These are phyloP conservation scores for Porogramme epimiltina DNA, from an alignment of 1,284 basidiomycete species.

Conservation along the genomic window DNA sequence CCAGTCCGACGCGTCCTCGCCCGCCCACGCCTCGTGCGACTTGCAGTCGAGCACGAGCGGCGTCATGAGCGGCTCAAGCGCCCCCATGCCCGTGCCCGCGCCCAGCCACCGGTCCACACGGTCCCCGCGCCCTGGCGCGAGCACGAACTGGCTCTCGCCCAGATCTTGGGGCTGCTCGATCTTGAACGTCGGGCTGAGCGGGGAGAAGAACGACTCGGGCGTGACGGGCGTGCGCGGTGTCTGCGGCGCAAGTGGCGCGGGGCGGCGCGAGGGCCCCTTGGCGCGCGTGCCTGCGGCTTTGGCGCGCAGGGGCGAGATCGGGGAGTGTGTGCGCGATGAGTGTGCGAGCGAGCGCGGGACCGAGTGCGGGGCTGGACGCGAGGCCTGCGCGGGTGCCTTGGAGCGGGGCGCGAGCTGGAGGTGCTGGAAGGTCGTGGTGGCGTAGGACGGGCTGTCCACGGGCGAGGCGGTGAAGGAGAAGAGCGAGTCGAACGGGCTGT, in stretches of 20 bases:
- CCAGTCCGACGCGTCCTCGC: conserved; percentile 15
- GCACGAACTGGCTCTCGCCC: not conserved
- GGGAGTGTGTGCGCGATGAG: not conserved
- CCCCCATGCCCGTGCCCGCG: conserved; percentile 8
- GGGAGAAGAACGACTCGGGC: conserved; percentile 10
- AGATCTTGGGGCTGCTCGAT: not conserved
- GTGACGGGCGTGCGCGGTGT: not conserved
- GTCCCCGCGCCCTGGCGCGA: conserved; percentile 8
- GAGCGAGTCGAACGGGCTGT: conserved; percentile 38
- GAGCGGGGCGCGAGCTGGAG: conserved; percentile 1
- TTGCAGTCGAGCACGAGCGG: conserved; percentile 17
- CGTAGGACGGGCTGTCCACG: conserved; percentile 27
- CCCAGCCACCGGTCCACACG: conserved; percentile 20
- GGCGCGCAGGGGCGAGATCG: not conserved
- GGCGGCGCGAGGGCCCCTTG: not conserved
- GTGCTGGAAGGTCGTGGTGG: conserved; percentile 11
- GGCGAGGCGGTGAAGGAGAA: conserved; percentile 44
- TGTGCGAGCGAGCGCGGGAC: conserved; percentile 5
- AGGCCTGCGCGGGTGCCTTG: not conserved
- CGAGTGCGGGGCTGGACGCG: conserved; percentile 7
- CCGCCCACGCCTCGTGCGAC: conserved; percentile 15
- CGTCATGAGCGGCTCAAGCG: conserved; percentile 18
- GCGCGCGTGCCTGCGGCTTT: not conserved
- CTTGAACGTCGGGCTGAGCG: conserved; percentile 15
- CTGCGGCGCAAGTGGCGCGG: not conserved